These are phyloP conservation scores for Pythium monospermum DNA, from an alignment of 352 stramenopile genomes.

Conservation along the genomic window DNA sequence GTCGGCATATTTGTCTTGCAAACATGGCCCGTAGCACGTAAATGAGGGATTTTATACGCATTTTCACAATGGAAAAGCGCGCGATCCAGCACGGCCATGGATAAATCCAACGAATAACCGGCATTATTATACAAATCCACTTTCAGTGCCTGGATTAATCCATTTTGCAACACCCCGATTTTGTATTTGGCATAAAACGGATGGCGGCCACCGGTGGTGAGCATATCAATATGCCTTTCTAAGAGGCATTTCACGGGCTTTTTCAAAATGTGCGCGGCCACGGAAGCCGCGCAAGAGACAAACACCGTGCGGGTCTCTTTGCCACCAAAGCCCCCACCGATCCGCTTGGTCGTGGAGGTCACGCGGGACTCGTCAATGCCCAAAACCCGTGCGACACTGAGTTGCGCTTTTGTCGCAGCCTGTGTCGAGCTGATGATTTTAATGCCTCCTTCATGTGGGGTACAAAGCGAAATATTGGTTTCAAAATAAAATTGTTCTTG, in stretches of 20 bases:
- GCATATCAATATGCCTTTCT: constrained; percentile 95
- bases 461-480: constrained; percentile 81
- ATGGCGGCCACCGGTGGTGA: constrained; percentile 90
- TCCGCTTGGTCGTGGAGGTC: constrained; percentile 90
- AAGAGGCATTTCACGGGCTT: constrained; percentile 89
- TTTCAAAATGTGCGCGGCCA: constrained; percentile 87
- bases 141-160: constrained; percentile 87
- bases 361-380: constrained; percentile 89
- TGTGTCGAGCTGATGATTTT: constrained; percentile 94
- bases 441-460: constrained; percentile 84
- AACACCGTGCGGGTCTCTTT: constrained; percentile 94
- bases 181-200: constrained; percentile 94
- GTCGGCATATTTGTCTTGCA: constrained; percentile 94
- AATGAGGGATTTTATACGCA: constrained; percentile 91
- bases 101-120: constrained; percentile 93
- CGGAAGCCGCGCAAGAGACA: constrained; percentile 85
- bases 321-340: constrained; percentile 95
- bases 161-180: constrained; percentile 76
- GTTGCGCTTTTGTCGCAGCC: constrained; percentile 91
- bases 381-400: constrained; percentile 85
- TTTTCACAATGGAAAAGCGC: constrained; percentile 96
- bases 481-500: constrained; percentile 97
- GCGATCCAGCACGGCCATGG: constrained; percentile 91
- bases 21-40: constrained; percentile 82
- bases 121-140: constrained; percentile 94